Percentiles rank a stretch among this genome's conserved stretches.
phyloP scores from a whole-genome alignment of 305 asterid species.

The Fraxinus baroniana region DNA sequence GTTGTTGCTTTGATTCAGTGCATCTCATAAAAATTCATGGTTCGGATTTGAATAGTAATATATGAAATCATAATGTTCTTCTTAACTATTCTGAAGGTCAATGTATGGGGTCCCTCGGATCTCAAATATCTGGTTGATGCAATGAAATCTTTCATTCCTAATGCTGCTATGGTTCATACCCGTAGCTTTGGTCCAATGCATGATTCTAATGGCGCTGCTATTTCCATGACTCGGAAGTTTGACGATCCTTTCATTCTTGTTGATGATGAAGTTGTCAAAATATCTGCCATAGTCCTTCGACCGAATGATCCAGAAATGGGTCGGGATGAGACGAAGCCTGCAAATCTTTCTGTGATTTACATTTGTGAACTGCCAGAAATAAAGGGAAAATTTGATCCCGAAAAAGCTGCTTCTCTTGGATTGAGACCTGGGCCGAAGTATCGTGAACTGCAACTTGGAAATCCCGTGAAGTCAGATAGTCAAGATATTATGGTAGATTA shows the following conservation, averaged over 20 bases:
- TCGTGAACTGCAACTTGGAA: conserved; percentile 77
- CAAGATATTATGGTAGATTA: conserved; percentile 52
- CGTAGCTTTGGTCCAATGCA: conserved; percentile 60
- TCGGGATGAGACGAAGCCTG: conserved; percentile 34
- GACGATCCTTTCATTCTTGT: conserved; percentile 61
- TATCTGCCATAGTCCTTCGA: conserved; percentile 73
- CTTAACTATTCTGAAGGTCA: conserved; percentile 55
- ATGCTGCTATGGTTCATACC: conserved; percentile 88
- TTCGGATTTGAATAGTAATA: too few relatives aligned
- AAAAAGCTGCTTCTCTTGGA: conserved; percentile 78
- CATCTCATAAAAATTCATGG: neutral
- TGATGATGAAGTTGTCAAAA: conserved; percentile 81
- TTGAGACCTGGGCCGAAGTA: conserved; percentile 79
- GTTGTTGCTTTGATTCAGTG: conserved; percentile 29
- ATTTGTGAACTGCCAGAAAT: conserved; percentile 86
- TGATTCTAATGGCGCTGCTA: conserved; percentile 37
- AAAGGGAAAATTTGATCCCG: conserved; percentile 80
- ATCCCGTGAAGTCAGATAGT: conserved; percentile 74
- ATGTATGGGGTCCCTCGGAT: conserved; percentile 95
- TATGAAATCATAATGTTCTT: too few relatives aligned
- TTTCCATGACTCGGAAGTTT: conserved; percentile 26
- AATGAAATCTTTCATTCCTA: conserved; percentile 84
- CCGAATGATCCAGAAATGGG: conserved; percentile 38
- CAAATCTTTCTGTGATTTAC: conserved; percentile 54
- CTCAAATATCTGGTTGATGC: conserved; percentile 77